phyloP scores from a whole-genome alignment of 768 basidiomycete genomes.

The Chiua virens region DNA sequence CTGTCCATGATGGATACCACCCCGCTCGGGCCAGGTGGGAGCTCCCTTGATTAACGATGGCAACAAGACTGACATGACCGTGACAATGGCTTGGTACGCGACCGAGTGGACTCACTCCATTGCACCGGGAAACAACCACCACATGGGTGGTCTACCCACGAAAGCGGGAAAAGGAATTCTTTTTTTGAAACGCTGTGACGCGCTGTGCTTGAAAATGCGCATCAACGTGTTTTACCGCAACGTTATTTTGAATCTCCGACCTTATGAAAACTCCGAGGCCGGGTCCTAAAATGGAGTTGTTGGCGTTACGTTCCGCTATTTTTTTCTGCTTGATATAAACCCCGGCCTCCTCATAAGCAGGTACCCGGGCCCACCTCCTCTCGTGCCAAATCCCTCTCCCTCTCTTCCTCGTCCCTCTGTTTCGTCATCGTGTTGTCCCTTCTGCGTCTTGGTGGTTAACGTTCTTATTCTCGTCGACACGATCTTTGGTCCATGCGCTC shows the following conservation, averaged over 20 bases:
- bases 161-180: neutral
- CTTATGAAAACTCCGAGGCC: slow-evolving; percentile 11
- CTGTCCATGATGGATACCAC: neutral
- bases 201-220: slow-evolving; percentile 12
- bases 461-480: neutral
- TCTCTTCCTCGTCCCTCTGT: neutral
- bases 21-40: neutral
- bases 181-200: slow-evolving; percentile 5
- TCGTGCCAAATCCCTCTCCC: neutral
- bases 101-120: too few relatives aligned
- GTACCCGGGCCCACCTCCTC: neutral
- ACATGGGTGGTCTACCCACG: neutral
- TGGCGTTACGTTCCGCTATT: slow-evolving; percentile 19
- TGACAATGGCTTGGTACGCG: neutral
- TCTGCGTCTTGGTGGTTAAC: neutral
- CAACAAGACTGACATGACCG: too few relatives aligned
- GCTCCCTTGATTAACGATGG: too few relatives aligned
- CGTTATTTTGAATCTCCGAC: slow-evolving; percentile 9
- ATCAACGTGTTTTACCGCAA: neutral
- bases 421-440: neutral
- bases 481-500: slow-evolving; percentile 26
- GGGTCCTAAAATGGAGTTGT: neutral
- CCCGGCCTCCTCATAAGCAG: slow-evolving; percentile 1
- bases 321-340: slow-evolving; percentile 19
- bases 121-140: neutral